Evolutionary conservation across 2,329 filamentous ascomycete genomes (phyloP), one percentile per base, ranked within the genome.

Genomic region (Penicillium sp.): DNA sequence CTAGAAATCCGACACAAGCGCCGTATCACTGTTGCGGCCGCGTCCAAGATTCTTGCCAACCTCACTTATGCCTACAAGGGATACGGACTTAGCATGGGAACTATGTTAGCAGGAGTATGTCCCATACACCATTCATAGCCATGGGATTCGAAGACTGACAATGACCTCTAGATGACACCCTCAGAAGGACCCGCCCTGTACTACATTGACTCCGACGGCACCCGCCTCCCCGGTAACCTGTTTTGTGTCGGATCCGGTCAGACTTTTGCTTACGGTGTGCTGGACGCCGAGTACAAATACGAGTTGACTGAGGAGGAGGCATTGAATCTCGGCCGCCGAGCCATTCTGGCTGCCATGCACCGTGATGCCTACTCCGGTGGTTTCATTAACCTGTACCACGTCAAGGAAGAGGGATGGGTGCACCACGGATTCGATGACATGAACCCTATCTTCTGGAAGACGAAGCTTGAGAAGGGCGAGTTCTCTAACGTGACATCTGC

Each of bases 371-470:
- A 89, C 84, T 97, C 94, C 25, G 94, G 94, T 81, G 94, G 94
- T 65, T 97, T 86, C 80, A 97, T 99, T 83, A 99, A 99, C 80
- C 75, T 97, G 72, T 99, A 99, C 79, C 94, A 99, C 72, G 92
- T 99, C 74, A 97, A 97, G 86, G 93, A 99, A 81, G 88, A 91
- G 62, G 94, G 94, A 67, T 99, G 94, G 94, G 92, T 96, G 70
- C 96, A 96, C 84, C 93, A 97, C 73, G 94, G 94, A 60, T 99
- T 99, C 84, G 91, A 82, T 66, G 94, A 99, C 77, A 97, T 93
- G 67, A 97, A 97, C 82, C 93, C 93, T 42, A 96, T 97, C 73
- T 99, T 99, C 88, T 99, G 94, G 94, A 89, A 96, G 83, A 97
- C 92, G 47, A 99, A 99, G 86, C 79, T 99, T 71, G 89, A 96